Percentiles rank a stretch among this genome's conserved stretches.
Evolutionary conservation across 192 early-diverging fungal species (phyloP).

Genomic region (Chytriomyces hyalinus): DNA sequence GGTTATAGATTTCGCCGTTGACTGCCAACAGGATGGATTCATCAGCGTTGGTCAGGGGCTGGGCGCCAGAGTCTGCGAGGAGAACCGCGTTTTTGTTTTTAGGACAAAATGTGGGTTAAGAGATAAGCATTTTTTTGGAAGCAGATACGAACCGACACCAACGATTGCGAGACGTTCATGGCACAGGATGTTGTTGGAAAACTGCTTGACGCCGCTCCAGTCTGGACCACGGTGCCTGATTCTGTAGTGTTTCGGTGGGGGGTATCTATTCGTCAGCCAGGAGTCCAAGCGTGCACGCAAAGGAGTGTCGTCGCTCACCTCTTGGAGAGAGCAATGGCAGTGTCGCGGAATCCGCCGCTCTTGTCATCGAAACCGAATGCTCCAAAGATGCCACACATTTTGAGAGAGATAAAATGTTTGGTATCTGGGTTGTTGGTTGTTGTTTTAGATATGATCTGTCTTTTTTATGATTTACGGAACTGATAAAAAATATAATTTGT

Average conservation of each 20-base stretch:
- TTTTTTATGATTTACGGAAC: too few species aligned
- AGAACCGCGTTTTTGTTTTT: not conserved
- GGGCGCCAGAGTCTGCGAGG: constrained; percentile 83
- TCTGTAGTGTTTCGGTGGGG: constrained; percentile 51
- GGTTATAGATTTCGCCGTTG: constrained; percentile 99
- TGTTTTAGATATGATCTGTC: too few species aligned
- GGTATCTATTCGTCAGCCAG: too few species aligned
- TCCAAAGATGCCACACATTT: constrained; percentile 98
- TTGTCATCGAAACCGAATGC: constrained; percentile 87
- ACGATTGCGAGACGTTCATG: constrained; percentile 99
- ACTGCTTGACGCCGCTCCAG: constrained; percentile 89
- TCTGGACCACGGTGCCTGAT: constrained; percentile 98
- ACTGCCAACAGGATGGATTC: constrained; percentile 86
- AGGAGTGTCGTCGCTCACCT: constrained; percentile 58
- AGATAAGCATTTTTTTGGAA: not conserved
- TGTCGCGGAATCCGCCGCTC: constrained; percentile 74
- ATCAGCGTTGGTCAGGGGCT: constrained; percentile 93
- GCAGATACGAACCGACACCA: constrained; percentile 79
- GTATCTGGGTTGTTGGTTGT: too few species aligned
- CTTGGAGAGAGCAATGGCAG: constrained; percentile 85
- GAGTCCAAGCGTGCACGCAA: not conserved
- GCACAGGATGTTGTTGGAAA: constrained; percentile 86
- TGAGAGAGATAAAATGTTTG: not conserved
- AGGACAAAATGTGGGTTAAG: not conserved
- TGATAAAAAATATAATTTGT: too few species aligned